These are phyloP conservation scores for Penicillium sp. DNA, from an alignment of 2,329 filamentous ascomycete genomes.

Conservation along the genomic window DNA sequence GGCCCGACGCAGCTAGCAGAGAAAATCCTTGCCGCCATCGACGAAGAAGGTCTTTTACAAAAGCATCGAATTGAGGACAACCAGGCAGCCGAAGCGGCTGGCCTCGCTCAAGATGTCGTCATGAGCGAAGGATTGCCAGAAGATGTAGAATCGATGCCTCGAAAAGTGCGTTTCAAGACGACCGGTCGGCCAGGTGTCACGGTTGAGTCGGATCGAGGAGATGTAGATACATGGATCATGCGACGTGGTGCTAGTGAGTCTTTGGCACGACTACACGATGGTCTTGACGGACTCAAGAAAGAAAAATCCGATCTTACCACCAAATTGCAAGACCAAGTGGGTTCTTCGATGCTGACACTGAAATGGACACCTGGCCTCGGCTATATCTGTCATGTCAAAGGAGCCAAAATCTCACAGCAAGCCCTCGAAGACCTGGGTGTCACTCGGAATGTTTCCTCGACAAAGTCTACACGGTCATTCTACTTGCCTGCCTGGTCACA, in stretches of 20 bases:
- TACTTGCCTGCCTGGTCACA: slow-evolving; percentile 79
- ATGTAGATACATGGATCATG: slow-evolving; percentile 61
- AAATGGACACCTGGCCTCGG: slow-evolving; percentile 84
- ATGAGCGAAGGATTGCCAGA: slow-evolving; percentile 60
- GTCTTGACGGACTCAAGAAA: slow-evolving; percentile 57
- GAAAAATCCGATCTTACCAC: slow-evolving; percentile 61
- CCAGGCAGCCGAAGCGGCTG: slow-evolving; percentile 65
- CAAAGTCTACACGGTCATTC: slow-evolving; percentile 79
- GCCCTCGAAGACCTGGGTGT: slow-evolving; percentile 40
- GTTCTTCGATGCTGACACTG: slow-evolving; percentile 65
- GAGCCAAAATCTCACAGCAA: slow-evolving; percentile 60
- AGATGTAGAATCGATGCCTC: slow-evolving; percentile 55
- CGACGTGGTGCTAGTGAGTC: slow-evolving; percentile 60
- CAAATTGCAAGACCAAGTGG: slow-evolving; percentile 58
- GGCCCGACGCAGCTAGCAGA: slow-evolving; percentile 65
- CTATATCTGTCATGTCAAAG: slow-evolving; percentile 86
- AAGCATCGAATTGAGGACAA: slow-evolving; percentile 74
- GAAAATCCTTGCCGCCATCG: slow-evolving; percentile 73
- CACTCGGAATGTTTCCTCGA: slow-evolving; percentile 65
- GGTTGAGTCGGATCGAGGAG: slow-evolving; percentile 33
- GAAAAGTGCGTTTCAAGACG: slow-evolving; percentile 36
- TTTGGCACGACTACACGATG: slow-evolving; percentile 64
- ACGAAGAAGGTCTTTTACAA: slow-evolving; percentile 83
- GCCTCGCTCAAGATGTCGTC: slow-evolving; percentile 69
- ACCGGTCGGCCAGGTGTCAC: slow-evolving; percentile 23